Base-by-base conservation (phyloP, 805 yeast species). In the Hanseniaspora vineae region DNA sequence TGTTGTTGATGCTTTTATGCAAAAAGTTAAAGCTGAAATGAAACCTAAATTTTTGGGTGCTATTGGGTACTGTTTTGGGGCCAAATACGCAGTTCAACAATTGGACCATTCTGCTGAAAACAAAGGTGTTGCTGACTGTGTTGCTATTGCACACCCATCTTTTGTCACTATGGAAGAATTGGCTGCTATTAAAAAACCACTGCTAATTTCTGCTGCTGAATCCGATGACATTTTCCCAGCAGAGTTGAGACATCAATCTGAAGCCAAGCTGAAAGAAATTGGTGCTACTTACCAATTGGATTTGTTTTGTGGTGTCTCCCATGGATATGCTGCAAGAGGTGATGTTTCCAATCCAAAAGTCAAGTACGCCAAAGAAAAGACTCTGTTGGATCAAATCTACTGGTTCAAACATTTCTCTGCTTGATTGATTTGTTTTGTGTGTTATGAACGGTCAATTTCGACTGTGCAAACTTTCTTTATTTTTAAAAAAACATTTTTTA, bases 51-150 rank as follows among this genome's bases (percentile, higher is more conserved):
- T 70, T 53, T 50, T 81, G 19, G 78, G 74, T 42, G 76, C 77
- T 18, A 66, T 81, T 49, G 96, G 96, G 20, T 79, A 86, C 68
- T 87, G 96, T 66, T 87, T 70, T 53, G 96, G 96, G 60, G 95
- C 86, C 39, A 83, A 80, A 63, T 79, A 69, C 55, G 78, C 75
- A 33, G 55, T 83, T 49, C 77, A 73, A 50, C 74, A 79, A 49
- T 56, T 69, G 10, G 49, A 66, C 44, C 37, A 33, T 33, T 12
- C 37, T 4, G 37, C 37, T 10, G 55, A 61, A 5, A 55, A 58
- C 1, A 49, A 45, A 9, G 73, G 74, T 23, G 42, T 56, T 8
- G 72, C 75, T 35, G 75, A 76, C 51, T 83, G 72, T 15, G 86
- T 76, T 56, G 94, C 90, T 14, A 64, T 77, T 52, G 92, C 92